Base-by-base conservation (phyloP, 2,329 filamentous ascomycete genomes). In the Leptodontidium sp. region DNA sequence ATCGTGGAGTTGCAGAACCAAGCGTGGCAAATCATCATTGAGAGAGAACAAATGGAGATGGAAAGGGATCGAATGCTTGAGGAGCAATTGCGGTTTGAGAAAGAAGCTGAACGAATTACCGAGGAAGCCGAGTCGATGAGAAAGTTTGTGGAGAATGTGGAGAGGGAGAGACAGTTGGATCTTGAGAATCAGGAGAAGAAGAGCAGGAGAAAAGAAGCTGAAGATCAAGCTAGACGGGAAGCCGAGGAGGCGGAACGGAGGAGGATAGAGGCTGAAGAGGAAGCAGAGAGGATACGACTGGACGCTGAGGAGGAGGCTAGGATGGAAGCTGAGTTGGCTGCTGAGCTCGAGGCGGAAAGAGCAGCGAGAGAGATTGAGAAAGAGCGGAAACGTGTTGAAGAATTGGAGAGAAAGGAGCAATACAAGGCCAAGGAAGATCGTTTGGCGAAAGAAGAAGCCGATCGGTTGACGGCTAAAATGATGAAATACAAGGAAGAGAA, bases 41-140 rank as follows among this genome's bases (percentile, higher is more conserved):
- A 67, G 50, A 58, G 52, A n/a, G 50, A 62, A 29, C 58, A 67
- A 24, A 67, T 67, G 65, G 65, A 63, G n/a, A 47, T 47, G 38
- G 65, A 67, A 24, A 24, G 61, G 8, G 47, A 57, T n/a, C 40
- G 49, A 8, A 67, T 67, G 65, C 29, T 57, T 1, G 58, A 47
- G 17, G 65, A 67, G 40, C 50, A 57, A 47, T n/a, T 35, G 11
- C 29, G 8, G n/a, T 67, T 67, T 24, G 58, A 63, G 26, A 52
- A 50, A 9, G 64, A 66, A 61, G 64, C 64, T 38, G 45, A 58
- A 24, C 32, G 55, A 9, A 66, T 66, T 32, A 57, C 64, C 32
- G 65, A 67, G n/a, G 65, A 67, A 43, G 65, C 52, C 29, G 58
- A 55, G n/a, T 49, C 64, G 3, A 63, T 58, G 65, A 21, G 32